Evolutionary conservation across 306 rosid genomes (phyloP).

Genomic region (Castanea sativa): DNA sequence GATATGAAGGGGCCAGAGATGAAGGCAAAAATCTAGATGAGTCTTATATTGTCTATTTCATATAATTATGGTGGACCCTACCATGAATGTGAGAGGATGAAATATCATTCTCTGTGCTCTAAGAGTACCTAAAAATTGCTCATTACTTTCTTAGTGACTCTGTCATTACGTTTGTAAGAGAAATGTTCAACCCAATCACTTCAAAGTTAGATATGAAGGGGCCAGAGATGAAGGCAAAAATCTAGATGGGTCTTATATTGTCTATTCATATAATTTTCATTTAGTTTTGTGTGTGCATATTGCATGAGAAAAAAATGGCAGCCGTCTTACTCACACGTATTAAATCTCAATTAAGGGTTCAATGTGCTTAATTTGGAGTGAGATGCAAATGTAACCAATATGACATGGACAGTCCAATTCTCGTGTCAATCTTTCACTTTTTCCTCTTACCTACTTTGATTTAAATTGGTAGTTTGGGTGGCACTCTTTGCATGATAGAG

Average conservation of each 20-base stretch:
- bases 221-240: no score
- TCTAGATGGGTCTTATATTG: no score
- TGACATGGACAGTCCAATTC: neutral
- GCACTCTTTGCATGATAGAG: neutral
- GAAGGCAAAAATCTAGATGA: no score
- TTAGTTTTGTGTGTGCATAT: no score
- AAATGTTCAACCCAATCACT: neutral
- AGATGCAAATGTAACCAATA: neutral
- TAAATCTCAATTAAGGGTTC: no score
- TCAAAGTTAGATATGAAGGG: neutral
- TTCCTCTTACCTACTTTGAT: neutral
- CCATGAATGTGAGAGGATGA: no score
- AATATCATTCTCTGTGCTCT: accelerated
- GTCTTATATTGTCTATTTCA: no score
- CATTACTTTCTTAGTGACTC: neutral
- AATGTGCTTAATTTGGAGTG: neutral
- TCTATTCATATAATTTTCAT: no score
- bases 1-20: no score
- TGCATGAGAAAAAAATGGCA: no score
- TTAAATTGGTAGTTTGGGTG: neutral
- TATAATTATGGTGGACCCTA: no score
- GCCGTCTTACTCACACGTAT: no score
- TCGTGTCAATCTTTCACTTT: neutral
- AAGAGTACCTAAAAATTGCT: accelerated
- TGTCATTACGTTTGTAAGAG: neutral